phyloP scores from a whole-genome alignment of 2,329 filamentous ascomycete genomes.

The Clarireedia paspali region DNA sequence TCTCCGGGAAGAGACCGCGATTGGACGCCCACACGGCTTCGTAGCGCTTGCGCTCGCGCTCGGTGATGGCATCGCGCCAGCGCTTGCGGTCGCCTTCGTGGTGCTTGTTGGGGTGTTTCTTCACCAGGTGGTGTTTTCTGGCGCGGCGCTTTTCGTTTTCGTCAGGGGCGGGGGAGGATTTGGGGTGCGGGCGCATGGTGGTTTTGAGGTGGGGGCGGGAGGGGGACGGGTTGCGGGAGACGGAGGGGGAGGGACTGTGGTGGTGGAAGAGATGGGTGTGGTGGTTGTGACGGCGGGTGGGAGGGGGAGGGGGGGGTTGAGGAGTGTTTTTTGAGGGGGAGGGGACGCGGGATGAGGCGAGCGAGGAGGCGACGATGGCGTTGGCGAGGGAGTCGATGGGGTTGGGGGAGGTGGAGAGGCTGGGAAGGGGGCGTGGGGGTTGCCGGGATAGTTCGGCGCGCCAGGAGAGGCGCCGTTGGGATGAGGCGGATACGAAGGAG shows the following conservation, averaged over 20 bases:
- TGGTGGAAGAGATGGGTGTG: slow-evolving; percentile 31
- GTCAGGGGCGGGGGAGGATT: not conserved
- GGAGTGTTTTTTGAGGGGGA: slow-evolving; percentile 27
- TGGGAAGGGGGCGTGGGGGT: slow-evolving; percentile 9
- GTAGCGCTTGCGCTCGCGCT: slow-evolving; percentile 68
- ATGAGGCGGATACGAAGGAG: slow-evolving; percentile 29
- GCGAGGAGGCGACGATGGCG: slow-evolving; percentile 67
- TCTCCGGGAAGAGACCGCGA: slow-evolving; percentile 50
- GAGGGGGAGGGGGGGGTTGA: slow-evolving; percentile 26
- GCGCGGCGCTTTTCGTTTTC: slow-evolving; percentile 46
- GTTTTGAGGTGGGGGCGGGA: not conserved
- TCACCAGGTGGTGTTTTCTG: slow-evolving; percentile 52
- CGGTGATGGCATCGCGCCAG: slow-evolving; percentile 69
- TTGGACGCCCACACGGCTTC: slow-evolving; percentile 83
- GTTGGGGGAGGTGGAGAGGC: slow-evolving; percentile 14
- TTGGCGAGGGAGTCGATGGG: slow-evolving; percentile 56
- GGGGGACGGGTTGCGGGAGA: not conserved
- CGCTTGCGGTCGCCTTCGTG: slow-evolving; percentile 67
- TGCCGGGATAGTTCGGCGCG: slow-evolving; percentile 22
- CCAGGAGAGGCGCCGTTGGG: slow-evolving; percentile 18
- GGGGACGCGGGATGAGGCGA: slow-evolving; percentile 53
- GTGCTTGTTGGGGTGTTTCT: slow-evolving; percentile 64
- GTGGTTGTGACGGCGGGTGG: slow-evolving; percentile 26
- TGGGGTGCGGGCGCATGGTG: not conserved
- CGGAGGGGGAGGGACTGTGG: slow-evolving; percentile 16